Evolutionary conservation across 257 asterid species (phyloP), one percentile per base, ranked within the genome.

Genomic region (Leonotis leonurus): DNA sequence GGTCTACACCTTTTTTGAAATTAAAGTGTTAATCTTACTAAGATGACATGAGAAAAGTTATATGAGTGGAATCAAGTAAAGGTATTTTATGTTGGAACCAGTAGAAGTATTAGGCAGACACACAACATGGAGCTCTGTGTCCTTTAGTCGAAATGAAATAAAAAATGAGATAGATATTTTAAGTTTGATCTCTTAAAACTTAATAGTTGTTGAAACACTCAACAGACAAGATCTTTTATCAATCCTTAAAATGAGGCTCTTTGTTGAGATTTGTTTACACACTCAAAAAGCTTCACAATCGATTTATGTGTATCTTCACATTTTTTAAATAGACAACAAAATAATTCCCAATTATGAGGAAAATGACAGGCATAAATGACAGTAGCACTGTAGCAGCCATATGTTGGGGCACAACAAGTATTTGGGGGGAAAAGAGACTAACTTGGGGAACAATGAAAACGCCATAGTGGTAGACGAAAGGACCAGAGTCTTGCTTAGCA

Each of bases 361-460:
- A n/a, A n/a, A n/a, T n/a, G n/a, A n/a, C n/a, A n/a, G n/a, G n/a
- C n/a, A n/a, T n/a, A 61, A 62, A 2, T 66, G 48, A 11, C 40
- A 29, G 9, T 22, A 44, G 18, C 49, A 18, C 56, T 12, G 43
- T 14, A 39, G 25, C 26, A 16, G 5, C 27, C 55, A 52, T 69
- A 37, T 54, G 18, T n/a, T n/a, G 9, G 10, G 33, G 27, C 50
- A 69, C 4, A 65, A 1, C 2, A 60, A 56, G 20, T 58, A 35
- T n/a, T 44, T 32, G n/a, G 62, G 37, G 63, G 27, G 49, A 60
- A 66, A 46, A 35, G 53, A 45, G 56, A 81, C 87, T 61, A 30
- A 92, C 99, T 73, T 79, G 84, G 59, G 99, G 96, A 44, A 89
- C 96, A 63, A 93, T 80, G 82, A 87, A 85, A 66, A 68, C 96